Evolutionary conservation across 83 land plant species (phyloP), one percentile per base, ranked within the genome.

Genomic region (Isoetes engelmannii): DNA sequence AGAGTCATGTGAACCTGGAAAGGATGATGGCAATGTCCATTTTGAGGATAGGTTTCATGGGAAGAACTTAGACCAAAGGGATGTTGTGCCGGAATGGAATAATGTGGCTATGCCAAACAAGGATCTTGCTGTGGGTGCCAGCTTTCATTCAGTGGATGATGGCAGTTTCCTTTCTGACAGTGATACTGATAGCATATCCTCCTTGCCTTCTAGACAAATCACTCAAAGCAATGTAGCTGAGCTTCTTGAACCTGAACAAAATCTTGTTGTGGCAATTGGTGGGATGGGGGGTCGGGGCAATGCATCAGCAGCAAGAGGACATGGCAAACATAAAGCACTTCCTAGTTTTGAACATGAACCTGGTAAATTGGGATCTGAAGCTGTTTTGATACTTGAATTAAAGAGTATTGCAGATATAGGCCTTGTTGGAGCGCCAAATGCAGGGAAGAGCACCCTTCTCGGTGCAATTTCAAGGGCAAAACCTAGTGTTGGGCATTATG

Each of bases 381-480:
- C 87, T 18, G 67, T 80, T 66, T 72, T 94, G 57, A 63, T 90
- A 20, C 72, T 94, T 44, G 99, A 94, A 72, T 80, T 94, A 13
- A 94, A 94, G 77, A 86, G 83, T 42, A 84, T 94, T 75, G 99
- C 99, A 49, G 99, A 94, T 82, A 84, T 90, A 19, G 90, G 99
- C 13, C 83, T 94, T 74, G 92, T 94, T 18, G 99, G 99, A 37
- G 83, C 87, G 67, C 99, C 99, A 43, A 94, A 90, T 80, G 93
- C 97, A 37, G 99, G 99, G 3, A 94, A 94, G 82, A 94, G 99
- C 63, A 94, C 99, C 9, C 84, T 94, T 42, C 73, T 94, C 7
- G 90, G 97, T 4, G 88, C 96, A 5, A 80, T 94, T 49, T 94
- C 99, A 4, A 80, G 87, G 70, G 97, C 99, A 9, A 86, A 86